phyloP scores from a whole-genome alignment of 1,284 basidiomycete genomes.

The Phlebopus sp. region DNA sequence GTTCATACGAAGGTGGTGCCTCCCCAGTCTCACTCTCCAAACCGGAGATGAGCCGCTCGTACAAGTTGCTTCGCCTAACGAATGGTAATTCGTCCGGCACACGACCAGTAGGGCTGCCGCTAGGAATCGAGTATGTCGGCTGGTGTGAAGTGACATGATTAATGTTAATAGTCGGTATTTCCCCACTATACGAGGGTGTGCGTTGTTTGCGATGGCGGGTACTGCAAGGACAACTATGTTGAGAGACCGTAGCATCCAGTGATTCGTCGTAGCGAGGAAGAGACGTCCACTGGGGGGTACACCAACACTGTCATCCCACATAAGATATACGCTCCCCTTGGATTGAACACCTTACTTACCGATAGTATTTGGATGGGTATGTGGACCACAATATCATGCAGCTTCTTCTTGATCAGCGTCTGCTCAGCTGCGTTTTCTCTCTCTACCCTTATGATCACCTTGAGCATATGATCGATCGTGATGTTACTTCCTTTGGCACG shows the following conservation, averaged over 20 bases:
- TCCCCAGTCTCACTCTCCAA: constrained; percentile 64
- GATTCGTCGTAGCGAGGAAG: constrained; percentile 67
- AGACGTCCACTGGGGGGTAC: constrained; percentile 73
- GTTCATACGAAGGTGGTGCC: constrained; percentile 58
- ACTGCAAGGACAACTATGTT: constrained; percentile 46
- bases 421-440: constrained; percentile 71
- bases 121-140: constrained; percentile 33
- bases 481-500: constrained; percentile 83
- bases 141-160: constrained; percentile 32
- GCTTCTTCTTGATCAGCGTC: constrained; percentile 69
- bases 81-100: constrained; percentile 23
- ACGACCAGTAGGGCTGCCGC: constrained; percentile 27
- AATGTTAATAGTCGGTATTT: neutral
- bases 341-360: constrained; percentile 42
- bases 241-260: constrained; percentile 33
- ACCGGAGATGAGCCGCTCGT: constrained; percentile 60
- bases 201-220: constrained; percentile 11
- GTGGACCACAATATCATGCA: constrained; percentile 91
- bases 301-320: constrained; percentile 57
- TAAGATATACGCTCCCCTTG: neutral
- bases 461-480: constrained; percentile 75
- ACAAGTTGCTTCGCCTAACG: constrained; percentile 44
- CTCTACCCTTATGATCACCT: constrained; percentile 84
- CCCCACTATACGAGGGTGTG: neutral
- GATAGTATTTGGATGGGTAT: constrained; percentile 78